Conservation (phyloP, 139 green algal genomes). For the Micractinium conductrix region DNA sequence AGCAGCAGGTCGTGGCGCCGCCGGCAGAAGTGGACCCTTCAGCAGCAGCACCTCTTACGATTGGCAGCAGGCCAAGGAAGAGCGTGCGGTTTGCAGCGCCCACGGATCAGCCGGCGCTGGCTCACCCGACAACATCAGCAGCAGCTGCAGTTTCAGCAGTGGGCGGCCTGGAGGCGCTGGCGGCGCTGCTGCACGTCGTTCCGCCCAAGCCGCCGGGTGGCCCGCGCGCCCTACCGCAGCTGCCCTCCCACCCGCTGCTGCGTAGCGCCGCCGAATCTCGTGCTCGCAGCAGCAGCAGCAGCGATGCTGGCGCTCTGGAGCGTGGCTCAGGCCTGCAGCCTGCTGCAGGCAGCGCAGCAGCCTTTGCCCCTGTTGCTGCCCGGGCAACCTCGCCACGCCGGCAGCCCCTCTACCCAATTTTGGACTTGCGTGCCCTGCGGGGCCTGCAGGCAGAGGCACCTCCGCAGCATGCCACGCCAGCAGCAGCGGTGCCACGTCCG, state of each 20-base stretch:
- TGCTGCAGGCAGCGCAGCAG: neutral
- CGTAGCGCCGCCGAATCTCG: neutral
- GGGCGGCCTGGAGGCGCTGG: neutral
- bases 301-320: neutral
- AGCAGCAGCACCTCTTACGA: neutral
- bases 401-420: conserved; percentile 10
- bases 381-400: neutral
- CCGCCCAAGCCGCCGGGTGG: no score
- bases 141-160: no score
- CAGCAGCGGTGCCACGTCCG: neutral
- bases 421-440: conserved; percentile 6
- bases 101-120: no score
- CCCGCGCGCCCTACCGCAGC: neutral
- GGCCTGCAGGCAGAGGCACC: neutral
- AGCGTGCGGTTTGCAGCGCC: conserved; percentile 1
- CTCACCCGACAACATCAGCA: no score
- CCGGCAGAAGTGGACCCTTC: neutral
- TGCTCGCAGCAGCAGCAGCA: neutral
- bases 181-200: neutral
- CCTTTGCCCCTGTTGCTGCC: no score
- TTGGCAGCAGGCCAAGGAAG: neutral
- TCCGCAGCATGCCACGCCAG: neutral
- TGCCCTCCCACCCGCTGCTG: conserved; percentile 22
- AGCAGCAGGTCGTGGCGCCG: neutral
- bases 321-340: neutral